These are phyloP conservation scores for Haberlea rhodopensis DNA, from an alignment of 257 asterid genomes.

Conservation along the genomic window DNA sequence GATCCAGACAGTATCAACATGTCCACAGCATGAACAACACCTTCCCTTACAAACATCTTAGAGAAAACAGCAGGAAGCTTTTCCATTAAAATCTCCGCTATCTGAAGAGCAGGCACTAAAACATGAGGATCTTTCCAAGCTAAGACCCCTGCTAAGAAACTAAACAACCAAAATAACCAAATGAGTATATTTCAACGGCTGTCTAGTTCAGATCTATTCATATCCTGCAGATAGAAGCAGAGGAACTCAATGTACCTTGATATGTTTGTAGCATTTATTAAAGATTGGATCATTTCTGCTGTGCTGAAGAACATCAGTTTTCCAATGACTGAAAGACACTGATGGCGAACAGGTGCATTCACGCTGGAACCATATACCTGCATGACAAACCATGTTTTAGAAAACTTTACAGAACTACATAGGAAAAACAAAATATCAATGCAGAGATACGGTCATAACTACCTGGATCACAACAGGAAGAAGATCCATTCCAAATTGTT, in stretches of 20 bases:
- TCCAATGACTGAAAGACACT: slow-evolving; percentile 92
- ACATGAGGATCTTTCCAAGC: slow-evolving; percentile 99
- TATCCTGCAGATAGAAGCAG: slow-evolving; percentile 12
- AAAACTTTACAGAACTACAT: background rate
- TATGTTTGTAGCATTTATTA: slow-evolving; percentile 67
- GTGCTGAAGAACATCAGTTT: slow-evolving; percentile 94
- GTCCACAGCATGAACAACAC: slow-evolving; percentile 95
- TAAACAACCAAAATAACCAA: slow-evolving; percentile 33
- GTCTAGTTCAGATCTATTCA: slow-evolving; percentile 11
- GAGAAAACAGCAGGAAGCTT: slow-evolving; percentile 87
- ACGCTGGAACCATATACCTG: slow-evolving; percentile 99
- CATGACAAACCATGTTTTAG: slow-evolving; percentile 24
- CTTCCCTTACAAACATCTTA: slow-evolving; percentile 93
- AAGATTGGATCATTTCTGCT: slow-evolving; percentile 76
- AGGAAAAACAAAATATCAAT: background rate
- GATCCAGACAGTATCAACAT: slow-evolving; percentile 59
- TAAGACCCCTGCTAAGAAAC: slow-evolving; percentile 95
- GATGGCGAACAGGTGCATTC: slow-evolving; percentile 94
- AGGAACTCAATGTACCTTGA: slow-evolving; percentile 58
- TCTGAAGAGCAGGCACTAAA: slow-evolving; percentile 91
- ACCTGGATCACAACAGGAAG: slow-evolving; percentile 95
- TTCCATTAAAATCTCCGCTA: slow-evolving; percentile 94
- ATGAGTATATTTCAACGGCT: slow-evolving; percentile 22
- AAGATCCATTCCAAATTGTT: slow-evolving; percentile 91
- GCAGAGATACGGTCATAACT: slow-evolving; percentile 22